Conservation (phyloP, 2,329 filamentous ascomycete genomes). For the Sordariomycetes sp. region DNA sequence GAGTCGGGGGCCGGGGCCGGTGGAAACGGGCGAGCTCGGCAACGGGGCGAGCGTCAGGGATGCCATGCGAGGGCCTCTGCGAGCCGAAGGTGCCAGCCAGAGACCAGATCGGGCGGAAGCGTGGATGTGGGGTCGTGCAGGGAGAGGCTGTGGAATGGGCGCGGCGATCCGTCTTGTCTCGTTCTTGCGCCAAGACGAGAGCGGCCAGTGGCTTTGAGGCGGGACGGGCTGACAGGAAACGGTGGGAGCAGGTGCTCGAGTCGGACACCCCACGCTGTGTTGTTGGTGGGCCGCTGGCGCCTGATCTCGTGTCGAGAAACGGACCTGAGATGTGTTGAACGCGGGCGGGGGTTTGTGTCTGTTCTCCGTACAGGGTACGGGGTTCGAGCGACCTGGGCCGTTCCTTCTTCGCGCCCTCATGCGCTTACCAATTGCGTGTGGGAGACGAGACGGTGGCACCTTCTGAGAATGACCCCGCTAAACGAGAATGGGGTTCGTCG, state of each 20-base stretch:
- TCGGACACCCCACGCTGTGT: background rate
- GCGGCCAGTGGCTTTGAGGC: background rate
- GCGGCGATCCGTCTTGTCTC: background rate
- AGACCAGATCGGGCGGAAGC: background rate
- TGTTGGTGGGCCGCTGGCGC: background rate
- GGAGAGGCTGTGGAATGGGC: background rate
- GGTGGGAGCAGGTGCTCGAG: background rate
- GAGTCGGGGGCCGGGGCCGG: background rate
- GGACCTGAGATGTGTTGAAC: background rate
- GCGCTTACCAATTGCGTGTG: background rate
- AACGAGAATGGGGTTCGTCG: background rate
- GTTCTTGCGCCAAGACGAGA: background rate
- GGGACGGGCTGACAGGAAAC: background rate
- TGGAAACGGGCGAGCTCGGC: background rate
- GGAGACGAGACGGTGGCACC: background rate
- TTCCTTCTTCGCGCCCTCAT: background rate
- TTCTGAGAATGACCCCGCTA: background rate
- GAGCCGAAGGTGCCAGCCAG: background rate
- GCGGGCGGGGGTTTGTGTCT: background rate
- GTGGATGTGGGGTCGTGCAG: background rate
- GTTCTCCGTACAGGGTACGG: background rate
- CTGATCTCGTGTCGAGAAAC: background rate
- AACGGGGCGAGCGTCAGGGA: background rate
- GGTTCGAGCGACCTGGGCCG: background rate
- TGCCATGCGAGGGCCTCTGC: background rate